phyloP scores from a whole-genome alignment of 2,329 filamentous ascomycete genomes.

The Salinomyces thailandicus region DNA sequence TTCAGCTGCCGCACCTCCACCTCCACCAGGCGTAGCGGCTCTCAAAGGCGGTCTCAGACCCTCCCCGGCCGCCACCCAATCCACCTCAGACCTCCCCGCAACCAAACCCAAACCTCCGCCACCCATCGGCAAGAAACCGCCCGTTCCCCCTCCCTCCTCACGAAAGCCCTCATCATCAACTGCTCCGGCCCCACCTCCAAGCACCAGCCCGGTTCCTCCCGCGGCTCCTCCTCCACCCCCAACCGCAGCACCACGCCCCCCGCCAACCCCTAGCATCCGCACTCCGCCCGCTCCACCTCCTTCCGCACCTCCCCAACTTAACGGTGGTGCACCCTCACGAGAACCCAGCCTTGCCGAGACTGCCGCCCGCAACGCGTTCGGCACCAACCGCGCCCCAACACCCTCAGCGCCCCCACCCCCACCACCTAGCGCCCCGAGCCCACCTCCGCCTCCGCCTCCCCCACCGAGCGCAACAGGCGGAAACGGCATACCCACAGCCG shows the following conservation, averaged over 20 bases:
- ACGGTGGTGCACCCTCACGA: constrained; percentile 27
- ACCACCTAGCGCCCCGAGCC: constrained; percentile 16
- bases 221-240: constrained; percentile 33
- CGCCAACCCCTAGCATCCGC: constrained; percentile 18
- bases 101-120: constrained; percentile 60
- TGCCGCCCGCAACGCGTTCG: constrained; percentile 50
- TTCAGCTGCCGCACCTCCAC: constrained; percentile 38
- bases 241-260: constrained; percentile 26
- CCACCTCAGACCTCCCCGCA: constrained; percentile 41
- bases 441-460: constrained; percentile 5
- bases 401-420: constrained; percentile 28
- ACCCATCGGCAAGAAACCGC: constrained; percentile 63
- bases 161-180: constrained; percentile 43
- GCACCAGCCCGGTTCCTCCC: constrained; percentile 57
- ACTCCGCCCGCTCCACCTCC: constrained; percentile 3
- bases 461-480: constrained; percentile 1
- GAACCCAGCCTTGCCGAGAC: constrained; percentile 45
- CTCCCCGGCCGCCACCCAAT: constrained; percentile 49
- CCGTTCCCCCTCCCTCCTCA: constrained; percentile 40
- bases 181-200: constrained; percentile 25
- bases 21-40: constrained; percentile 35
- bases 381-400: constrained; percentile 28
- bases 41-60: constrained; percentile 42
- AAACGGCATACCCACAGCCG: constrained; percentile 21
- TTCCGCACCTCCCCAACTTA: constrained; percentile 18